Base-by-base conservation (phyloP, 805 yeast species). In the Lachancea quebecensis region DNA sequence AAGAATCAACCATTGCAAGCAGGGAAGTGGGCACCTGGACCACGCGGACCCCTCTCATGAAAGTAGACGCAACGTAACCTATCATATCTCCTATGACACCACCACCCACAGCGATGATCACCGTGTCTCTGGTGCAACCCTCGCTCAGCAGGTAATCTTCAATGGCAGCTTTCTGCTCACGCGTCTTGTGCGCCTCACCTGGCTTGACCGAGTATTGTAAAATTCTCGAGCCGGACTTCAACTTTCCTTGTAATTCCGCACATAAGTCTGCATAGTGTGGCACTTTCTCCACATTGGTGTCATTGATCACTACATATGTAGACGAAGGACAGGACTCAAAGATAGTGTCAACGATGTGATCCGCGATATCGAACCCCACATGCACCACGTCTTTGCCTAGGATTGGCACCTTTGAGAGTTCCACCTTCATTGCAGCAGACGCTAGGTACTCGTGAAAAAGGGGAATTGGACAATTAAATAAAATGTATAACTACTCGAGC, bases 21-120 rank as follows among this genome's bases (percentile, higher is more conserved):
- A 93, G 68, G 30, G 96, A 85, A 6, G 99, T 93, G 45, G 99
- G 99, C 27, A 93, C 75, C 66, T 93, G 99, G 37, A 89, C 82
- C 46, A 89, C 88, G 51, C 96, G 76, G 8, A 93, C 95, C 46
- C 99, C 99, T 63, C 99, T 78, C 99, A 93, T 93, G 65, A 93
- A 93, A 2, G 99, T 93, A 29, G 99, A 91, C n/a, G 99, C 99
- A 35, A 93, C 98, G 63, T 80, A 93, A 3, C 99, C 99, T 53
- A 91, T 86, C 99, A 93, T 91, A 62, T 93, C 99, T 49, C 99
- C 99, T 65, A 93, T 91, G 42, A 93, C 95, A 56, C 99, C 99
- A 54, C 99, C 99, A 50, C 99, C 99, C 48, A 93, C 79, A 8
- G 99, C 99, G 39, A 93, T 68, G 46, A 93, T 81, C 21, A 93